phyloP scores from a whole-genome alignment of 2,329 filamentous ascomycete species.

The Thelonectria discophora region DNA sequence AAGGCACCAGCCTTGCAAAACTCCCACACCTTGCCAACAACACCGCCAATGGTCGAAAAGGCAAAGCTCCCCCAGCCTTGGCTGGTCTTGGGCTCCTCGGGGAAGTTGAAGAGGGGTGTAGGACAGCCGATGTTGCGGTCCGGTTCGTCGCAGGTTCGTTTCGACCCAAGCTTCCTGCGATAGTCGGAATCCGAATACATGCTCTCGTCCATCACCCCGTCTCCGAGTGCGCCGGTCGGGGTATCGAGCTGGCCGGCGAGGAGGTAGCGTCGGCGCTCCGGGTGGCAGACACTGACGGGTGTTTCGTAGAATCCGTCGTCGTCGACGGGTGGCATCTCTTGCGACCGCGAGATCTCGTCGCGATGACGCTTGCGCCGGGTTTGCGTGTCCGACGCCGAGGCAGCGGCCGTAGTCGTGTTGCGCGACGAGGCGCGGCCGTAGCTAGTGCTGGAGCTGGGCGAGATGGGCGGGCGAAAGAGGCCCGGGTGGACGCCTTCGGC shows the following conservation, averaged over 20 bases:
- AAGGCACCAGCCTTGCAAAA: conserved; percentile 82
- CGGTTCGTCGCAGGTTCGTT: conserved; percentile 49
- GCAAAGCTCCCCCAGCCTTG: conserved; percentile 67
- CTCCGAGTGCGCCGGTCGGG: conserved; percentile 47
- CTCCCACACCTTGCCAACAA: conserved; percentile 82
- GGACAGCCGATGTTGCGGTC: conserved; percentile 47
- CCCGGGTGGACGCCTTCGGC: conserved; percentile 54
- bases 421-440: conserved; percentile 46
- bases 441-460: conserved; percentile 51
- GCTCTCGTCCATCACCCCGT: conserved; percentile 59
- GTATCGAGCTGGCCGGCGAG: conserved; percentile 65
- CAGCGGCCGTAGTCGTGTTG: conserved; percentile 26
- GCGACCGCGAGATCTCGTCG: conserved; percentile 42
- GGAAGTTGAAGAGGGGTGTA: conserved; percentile 46
- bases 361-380: conserved; percentile 58
- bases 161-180: conserved; percentile 61
- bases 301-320: conserved; percentile 38
- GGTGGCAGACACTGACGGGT: conserved; percentile 28
- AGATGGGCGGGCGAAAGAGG: conserved; percentile 57
- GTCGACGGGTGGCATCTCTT: conserved; percentile 32
- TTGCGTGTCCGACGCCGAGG: conserved; percentile 30
- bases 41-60: conserved; percentile 69
- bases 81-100: conserved; percentile 42
- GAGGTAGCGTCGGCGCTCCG: conserved; percentile 51
- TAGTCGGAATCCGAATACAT: conserved; percentile 67